Base-by-base conservation (phyloP, 2,329 filamentous ascomycete species). In the Blastomyces parvus region DNA sequence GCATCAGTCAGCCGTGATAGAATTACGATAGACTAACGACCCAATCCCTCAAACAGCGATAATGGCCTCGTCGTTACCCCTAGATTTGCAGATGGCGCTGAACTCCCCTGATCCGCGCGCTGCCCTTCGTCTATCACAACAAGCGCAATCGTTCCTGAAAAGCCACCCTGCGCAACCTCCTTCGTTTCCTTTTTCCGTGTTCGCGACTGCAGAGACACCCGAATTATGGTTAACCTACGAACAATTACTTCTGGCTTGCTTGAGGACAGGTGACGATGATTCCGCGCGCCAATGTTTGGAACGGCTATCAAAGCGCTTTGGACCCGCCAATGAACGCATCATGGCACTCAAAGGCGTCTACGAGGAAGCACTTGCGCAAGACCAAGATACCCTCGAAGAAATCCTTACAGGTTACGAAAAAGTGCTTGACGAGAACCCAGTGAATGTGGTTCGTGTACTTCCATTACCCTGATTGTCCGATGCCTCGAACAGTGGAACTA, bases 201-300 rank as follows among this genome's bases (percentile, higher is more conserved):
- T 84, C 68, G 73, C 78, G 64, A 77, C 78, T 50, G 73, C 76
- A 38, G 92, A 97, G 74, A 87, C 86, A 0, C 82, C 89, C 62
- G 91, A 96, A 67, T 82, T 90, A 72, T 97, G 93, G 91, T 84
- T 84, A 19, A 85, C 85, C 53, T 89, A 94, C 76, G 93, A 97
- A 78, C 94, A 96, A 73, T 83, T 97, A 22, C 80, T 97, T 68
- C 79, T 94, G 42, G 86, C 91, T 38, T 94, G 90, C 71, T 83
- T 99, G 46, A 88, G 90, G 60, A 91, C 90, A 0, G 89, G 90
- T 62, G 90, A 97, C 74, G 88, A 95, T 69, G 79, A 85, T 67
- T 85, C 89, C 30, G 94, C 94, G 30, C 85, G 86, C 67, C 75
- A 86, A 69, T 90, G 89, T 72, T 82, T 97, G 46, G 84, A 89